Evolutionary conservation across 2,329 filamentous ascomycete species (phyloP).

Genomic region (Penicillium sp.): DNA sequence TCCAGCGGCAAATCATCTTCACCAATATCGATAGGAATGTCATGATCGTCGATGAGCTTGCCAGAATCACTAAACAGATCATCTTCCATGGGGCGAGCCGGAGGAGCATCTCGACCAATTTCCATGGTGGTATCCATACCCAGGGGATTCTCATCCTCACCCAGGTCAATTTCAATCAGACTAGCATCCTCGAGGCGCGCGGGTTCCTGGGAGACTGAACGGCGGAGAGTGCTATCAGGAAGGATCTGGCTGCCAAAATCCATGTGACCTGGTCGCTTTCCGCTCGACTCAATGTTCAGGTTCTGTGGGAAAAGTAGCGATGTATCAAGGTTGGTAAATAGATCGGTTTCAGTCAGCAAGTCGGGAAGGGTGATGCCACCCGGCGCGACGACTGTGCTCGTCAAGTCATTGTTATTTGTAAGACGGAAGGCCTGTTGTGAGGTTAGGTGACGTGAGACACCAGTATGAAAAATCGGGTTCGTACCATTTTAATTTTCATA

Average conservation of each 20-base stretch:
- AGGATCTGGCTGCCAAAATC: constrained; percentile 77
- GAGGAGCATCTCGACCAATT: constrained; percentile 81
- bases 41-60: constrained; percentile 59
- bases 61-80: constrained; percentile 60
- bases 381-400: constrained; percentile 74
- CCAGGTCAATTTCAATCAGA: constrained; percentile 70
- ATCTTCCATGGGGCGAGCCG: constrained; percentile 59
- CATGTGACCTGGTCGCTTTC: constrained; percentile 37
- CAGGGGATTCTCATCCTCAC: constrained; percentile 64
- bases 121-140: constrained; percentile 70
- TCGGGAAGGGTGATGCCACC: constrained; percentile 87
- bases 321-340: constrained; percentile 80
- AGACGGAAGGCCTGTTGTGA: constrained; percentile 80
- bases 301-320: constrained; percentile 77
- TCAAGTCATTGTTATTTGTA: constrained; percentile 90
- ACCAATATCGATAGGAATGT: constrained; percentile 47
- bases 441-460: background rate
- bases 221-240: constrained; percentile 58
- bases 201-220: constrained; percentile 49
- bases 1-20: constrained; percentile 46
- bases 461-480: constrained; percentile 17
- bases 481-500: constrained; percentile 97
- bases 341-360: constrained; percentile 86
- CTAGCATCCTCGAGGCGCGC: constrained; percentile 63
- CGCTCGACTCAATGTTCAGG: constrained; percentile 46